phyloP scores from a whole-genome alignment of 345 rosid genomes.

The Eucalyptus cloeziana region DNA sequence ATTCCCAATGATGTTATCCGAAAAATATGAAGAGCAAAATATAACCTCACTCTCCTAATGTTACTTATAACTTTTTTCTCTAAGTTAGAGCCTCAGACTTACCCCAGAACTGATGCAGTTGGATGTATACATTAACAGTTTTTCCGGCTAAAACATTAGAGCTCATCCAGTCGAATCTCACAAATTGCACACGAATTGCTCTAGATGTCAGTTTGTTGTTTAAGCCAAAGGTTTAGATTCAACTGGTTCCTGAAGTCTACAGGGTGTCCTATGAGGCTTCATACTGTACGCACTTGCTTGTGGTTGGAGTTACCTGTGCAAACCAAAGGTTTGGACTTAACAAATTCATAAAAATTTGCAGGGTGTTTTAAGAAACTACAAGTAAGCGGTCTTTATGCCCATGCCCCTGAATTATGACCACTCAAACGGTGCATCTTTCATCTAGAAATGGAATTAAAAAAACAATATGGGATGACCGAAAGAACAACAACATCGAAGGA shows the following conservation, averaged over 20 bases:
- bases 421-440: neutral
- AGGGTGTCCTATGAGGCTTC: neutral
- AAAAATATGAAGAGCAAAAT: neutral
- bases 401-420: neutral
- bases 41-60: neutral
- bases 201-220: neutral
- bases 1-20: neutral
- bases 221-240: neutral
- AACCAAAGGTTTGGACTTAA: neutral
- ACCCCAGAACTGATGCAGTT: neutral
- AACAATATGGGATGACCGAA: neutral
- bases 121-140: neutral
- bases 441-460: neutral
- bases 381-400: neutral
- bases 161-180: neutral
- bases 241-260: neutral
- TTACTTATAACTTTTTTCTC: neutral
- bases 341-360: neutral
- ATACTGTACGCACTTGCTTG: neutral
- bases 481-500: neutral
- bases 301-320: neutral
- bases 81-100: neutral
- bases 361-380: neutral
- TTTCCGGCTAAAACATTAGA: neutral
- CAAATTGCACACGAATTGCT: neutral